Conservation (phyloP, 2,329 filamentous ascomycete genomes). For the Penicillium sp. region DNA sequence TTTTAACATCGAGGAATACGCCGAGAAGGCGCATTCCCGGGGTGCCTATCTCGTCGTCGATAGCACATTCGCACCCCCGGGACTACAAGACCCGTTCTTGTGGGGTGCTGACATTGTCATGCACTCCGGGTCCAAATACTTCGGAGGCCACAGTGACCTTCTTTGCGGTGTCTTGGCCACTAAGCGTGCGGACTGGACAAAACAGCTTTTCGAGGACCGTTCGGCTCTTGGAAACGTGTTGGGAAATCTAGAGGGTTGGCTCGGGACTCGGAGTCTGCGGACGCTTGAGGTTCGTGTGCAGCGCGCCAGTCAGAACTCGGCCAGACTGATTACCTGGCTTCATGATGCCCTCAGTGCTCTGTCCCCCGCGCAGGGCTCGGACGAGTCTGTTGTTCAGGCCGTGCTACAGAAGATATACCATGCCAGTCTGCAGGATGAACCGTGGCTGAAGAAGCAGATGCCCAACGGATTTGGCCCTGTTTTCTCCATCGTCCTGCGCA, state of each 20-base stretch:
- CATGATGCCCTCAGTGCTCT: constrained; percentile 46
- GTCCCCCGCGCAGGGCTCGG: constrained; percentile 38
- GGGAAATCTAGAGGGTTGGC: constrained; percentile 85
- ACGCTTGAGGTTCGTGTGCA: constrained; percentile 78
- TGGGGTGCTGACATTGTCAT: constrained; percentile 80
- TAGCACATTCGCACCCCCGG: constrained; percentile 85
- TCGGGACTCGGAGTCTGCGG: constrained; percentile 77
- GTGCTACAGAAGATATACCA: constrained; percentile 66
- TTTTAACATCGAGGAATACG: constrained; percentile 66
- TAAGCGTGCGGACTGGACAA: constrained; percentile 55
- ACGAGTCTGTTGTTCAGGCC: constrained; percentile 46
- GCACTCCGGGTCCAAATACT: constrained; percentile 92
- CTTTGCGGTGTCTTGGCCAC: constrained; percentile 78
- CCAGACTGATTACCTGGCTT: constrained; percentile 69
- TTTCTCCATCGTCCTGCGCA: constrained; percentile 68
- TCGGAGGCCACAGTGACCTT: constrained; percentile 91
- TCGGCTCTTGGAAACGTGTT: constrained; percentile 75
- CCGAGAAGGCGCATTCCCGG: constrained; percentile 63
- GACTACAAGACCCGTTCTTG: constrained; percentile 75
- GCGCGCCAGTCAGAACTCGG: constrained; percentile 69
- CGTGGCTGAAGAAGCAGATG: constrained; percentile 85
- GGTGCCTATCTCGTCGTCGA: constrained; percentile 80
- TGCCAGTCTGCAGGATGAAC: constrained; percentile 71
- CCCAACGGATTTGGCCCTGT: constrained; percentile 84
- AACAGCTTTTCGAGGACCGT: constrained; percentile 62